Evolutionary conservation across 179 eudicot genomes (phyloP).

Genomic region (Spinacia oleracea): DNA sequence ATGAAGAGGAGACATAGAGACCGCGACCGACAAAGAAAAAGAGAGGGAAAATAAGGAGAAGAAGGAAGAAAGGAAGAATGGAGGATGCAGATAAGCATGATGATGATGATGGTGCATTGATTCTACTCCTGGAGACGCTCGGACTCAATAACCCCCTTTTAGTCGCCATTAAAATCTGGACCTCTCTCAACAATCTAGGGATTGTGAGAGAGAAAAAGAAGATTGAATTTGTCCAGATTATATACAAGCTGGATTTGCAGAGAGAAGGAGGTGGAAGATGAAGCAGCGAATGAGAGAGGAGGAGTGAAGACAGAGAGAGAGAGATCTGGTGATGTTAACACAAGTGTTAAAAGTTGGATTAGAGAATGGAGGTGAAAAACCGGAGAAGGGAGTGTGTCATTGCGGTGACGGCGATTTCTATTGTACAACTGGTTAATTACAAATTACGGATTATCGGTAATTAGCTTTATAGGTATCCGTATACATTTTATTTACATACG

Average conservation of each 20-base stretch:
- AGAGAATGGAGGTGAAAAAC: not conserved
- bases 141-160: conserved; percentile 41
- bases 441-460: too few relatives aligned
- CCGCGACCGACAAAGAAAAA: conserved; percentile 36
- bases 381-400: too few relatives aligned
- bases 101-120: conserved; percentile 47
- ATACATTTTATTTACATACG: too few relatives aligned
- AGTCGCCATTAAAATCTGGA: conserved; percentile 24
- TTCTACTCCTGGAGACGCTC: conserved; percentile 32
- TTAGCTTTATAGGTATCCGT: too few relatives aligned
- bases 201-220: not conserved
- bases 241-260: not conserved
- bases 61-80: conserved; percentile 41
- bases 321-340: not conserved
- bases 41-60: conserved; percentile 40
- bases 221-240: not conserved
- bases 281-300: not conserved
- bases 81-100: conserved; percentile 35
- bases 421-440: too few relatives aligned
- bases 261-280: not conserved
- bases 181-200: not conserved
- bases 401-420: too few relatives aligned
- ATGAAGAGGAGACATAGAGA: conserved; percentile 35
- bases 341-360: not conserved
- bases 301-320: not conserved